Percentiles rank a stretch among this genome's conserved stretches.
phyloP scores from a whole-genome alignment of 768 basidiomycete species.

The Rhodotorula diobovata region DNA sequence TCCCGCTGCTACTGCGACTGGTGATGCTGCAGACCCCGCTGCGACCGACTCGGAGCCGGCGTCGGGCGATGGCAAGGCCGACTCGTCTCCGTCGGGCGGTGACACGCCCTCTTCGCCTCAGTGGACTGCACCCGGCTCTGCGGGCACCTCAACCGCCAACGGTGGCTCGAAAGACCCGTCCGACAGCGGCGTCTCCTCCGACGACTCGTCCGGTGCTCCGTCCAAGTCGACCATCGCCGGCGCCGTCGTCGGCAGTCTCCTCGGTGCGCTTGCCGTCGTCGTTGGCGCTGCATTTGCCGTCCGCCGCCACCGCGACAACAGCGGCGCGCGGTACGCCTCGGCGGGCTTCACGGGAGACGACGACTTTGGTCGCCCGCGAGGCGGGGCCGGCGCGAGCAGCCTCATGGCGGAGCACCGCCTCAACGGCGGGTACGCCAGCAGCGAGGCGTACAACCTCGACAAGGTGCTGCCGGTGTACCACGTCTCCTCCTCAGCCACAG shows the following conservation, averaged over 20 bases:
- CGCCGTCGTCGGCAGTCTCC: constrained; percentile 21
- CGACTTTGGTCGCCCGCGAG: background rate
- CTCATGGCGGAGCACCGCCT: constrained; percentile 18
- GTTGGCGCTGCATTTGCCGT: constrained; percentile 8
- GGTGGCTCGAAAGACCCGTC: background rate
- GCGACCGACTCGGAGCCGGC: background rate
- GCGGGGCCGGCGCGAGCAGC: background rate
- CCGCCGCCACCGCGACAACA: background rate
- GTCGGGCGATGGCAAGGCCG: background rate
- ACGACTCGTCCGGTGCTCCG: background rate
- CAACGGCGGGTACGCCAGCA: background rate
- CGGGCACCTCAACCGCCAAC: background rate
- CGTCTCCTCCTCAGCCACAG: background rate
- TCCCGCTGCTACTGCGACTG: background rate
- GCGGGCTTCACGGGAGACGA: background rate
- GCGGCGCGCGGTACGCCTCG: background rate
- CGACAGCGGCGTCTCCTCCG: background rate
- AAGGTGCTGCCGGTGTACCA: constrained; percentile 2
- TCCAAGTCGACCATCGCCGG: constrained; percentile 20
- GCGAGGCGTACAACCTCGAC: constrained; percentile 16
- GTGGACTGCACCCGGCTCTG: background rate
- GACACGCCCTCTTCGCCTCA: background rate
- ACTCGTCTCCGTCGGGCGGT: background rate
- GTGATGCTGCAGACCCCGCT: background rate
- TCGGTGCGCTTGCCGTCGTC: constrained; percentile 24